A percentile compares a stretch with the other conserved stretches of the same genome.
Evolutionary conservation across 352 stramenopile genomes (phyloP).

Genomic region (Thalassiosira exigua): DNA sequence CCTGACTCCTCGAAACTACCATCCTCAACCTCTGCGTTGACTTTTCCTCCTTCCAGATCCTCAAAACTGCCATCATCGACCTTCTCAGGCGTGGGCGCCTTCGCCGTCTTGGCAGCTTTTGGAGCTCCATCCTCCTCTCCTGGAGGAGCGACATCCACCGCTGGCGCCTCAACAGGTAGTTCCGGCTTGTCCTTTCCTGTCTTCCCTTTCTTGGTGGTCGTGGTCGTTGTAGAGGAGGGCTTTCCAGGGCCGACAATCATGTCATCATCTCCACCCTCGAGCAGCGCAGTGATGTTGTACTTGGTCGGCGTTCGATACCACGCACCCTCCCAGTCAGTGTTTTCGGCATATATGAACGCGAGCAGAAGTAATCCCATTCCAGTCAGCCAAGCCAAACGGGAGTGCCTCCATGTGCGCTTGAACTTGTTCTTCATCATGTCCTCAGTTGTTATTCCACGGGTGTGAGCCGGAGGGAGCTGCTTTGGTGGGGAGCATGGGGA

Average conservation of each 20-base stretch:
- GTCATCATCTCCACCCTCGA: constrained; percentile 41
- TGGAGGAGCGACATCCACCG: background rate
- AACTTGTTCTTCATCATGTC: constrained; percentile 59
- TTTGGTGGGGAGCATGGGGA: constrained; percentile 30
- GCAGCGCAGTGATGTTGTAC: constrained; percentile 57
- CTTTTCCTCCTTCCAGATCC: background rate
- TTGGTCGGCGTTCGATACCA: constrained; percentile 36
- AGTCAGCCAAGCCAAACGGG: constrained; percentile 38
- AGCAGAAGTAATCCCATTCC: constrained; percentile 45
- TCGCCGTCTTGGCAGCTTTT: background rate
- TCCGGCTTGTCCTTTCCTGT: constrained; percentile 20
- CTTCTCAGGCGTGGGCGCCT: background rate
- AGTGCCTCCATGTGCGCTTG: constrained; percentile 39
- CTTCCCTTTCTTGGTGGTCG: constrained; percentile 32
- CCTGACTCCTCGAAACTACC: background rate
- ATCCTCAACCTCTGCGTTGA: background rate
- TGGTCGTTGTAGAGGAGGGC: background rate
- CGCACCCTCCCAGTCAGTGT: constrained; percentile 48
- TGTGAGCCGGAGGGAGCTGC: constrained; percentile 7
- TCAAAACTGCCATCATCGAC: constrained; percentile 2
- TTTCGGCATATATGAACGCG: constrained; percentile 46
- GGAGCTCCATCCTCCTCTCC: background rate
- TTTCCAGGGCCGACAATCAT: constrained; percentile 13
- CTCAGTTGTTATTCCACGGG: constrained; percentile 39
- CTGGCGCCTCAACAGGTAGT: too few relatives aligned